phyloP scores from a whole-genome alignment of 2,329 filamentous ascomycete species.

The Aspergillus fischeri region DNA sequence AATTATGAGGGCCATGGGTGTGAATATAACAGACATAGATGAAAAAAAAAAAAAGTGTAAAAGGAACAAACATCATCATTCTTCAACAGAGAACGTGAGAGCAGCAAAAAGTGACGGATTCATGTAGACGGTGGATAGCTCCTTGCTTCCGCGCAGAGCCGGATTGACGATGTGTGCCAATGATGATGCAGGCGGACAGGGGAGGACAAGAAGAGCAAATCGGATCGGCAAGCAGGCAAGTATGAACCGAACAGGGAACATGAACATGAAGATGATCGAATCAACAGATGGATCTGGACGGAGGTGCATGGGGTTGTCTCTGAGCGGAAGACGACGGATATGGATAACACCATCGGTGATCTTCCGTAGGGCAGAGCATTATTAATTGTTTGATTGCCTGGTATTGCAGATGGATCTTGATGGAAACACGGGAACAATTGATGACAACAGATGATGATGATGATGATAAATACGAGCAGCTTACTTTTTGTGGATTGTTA shows the following conservation, averaged over 20 bases:
- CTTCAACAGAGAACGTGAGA: background rate
- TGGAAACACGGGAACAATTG: too few species aligned
- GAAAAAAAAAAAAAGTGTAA: background rate
- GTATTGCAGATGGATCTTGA: too few species aligned
- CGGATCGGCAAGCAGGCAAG: background rate
- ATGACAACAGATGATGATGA: background rate
- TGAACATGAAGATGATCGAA: background rate
- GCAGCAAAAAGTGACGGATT: slow-evolving; percentile 17
- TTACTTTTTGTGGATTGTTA: background rate
- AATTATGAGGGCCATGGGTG: slow-evolving; percentile 8
- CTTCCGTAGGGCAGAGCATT: background rate
- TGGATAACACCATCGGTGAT: background rate
- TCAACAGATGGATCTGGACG: too few species aligned
- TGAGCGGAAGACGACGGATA: background rate
- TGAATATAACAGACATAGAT: background rate
- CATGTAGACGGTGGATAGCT: slow-evolving; percentile 6
- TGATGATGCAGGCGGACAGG: background rate
- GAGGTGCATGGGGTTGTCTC: background rate
- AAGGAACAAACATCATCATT: slow-evolving; percentile 3
- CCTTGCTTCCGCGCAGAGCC: slow-evolving; percentile 21
- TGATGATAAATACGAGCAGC: background rate
- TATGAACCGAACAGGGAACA: background rate
- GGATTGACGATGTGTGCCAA: slow-evolving; percentile 2
- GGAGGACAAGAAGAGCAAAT: background rate
- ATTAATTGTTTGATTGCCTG: background rate